Evolutionary conservation across 176 grass and related monocot species (phyloP), one percentile per base, ranked within the genome.

Genomic region (Oryza meyeriana): DNA sequence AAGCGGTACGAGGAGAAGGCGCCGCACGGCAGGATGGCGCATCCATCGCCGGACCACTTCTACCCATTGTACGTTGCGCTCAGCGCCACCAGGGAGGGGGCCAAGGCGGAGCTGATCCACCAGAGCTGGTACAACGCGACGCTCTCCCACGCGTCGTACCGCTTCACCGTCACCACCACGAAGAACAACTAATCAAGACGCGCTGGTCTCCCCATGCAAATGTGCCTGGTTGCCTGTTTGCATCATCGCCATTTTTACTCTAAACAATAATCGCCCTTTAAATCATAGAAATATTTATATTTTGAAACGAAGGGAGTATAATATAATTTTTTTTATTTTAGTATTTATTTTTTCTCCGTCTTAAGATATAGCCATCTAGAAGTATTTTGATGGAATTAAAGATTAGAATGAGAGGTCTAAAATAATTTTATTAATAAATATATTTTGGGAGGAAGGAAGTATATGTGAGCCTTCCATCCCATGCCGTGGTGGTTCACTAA

Each of bases 31-130:
- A 98, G 55, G 87, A 70, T 79, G 78, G 84, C 92, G 38, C 95
- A 98, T 75, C 95, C 95, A 25, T 88, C 29, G 87, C 88, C 95
- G 2, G 95, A 98, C 44, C 95, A 98, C 79, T 87, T 98, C 59
- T 90, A 85, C 83, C 95, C 95, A 26, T 64, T 98, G 76, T 92
- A 98, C 55, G 90, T 95, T 52, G 95, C 92, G 39, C 84, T 98
- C 6, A 92, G 95, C 42, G 95, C 95, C 10, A 90, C 95, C 12
- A 90, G 95, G 1, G 84, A 88, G 16, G 64, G 35, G 0, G 71
- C 83, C 69, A 97, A 69, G 81, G 87, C 89, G 41, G 94, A 97
- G 66, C 83, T 72, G 71, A 89, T 97, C 77, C 92, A 97, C 62
- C 32, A 40, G 1, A 92, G 92, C 88, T 97, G 94, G 92, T 78